Conservation (phyloP, 2,329 filamentous ascomycete species). For the Beauveria varroae region DNA sequence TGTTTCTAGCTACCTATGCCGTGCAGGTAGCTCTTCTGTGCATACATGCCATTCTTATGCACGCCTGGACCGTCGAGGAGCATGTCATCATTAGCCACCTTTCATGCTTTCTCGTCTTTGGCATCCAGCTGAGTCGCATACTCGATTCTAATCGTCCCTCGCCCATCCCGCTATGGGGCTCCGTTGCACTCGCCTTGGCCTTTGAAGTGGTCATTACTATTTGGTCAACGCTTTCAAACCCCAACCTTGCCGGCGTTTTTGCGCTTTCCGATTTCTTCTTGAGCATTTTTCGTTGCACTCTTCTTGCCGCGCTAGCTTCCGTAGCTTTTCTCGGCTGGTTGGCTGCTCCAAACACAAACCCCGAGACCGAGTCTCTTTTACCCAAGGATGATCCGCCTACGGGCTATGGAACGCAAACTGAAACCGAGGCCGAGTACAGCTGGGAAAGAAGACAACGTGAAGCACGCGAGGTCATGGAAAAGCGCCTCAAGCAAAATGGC, state of each 20-base stretch:
- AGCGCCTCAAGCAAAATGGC: slow-evolving; percentile 64
- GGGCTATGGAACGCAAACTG: slow-evolving; percentile 24
- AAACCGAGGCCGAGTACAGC: slow-evolving; percentile 40
- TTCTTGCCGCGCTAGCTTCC: background rate
- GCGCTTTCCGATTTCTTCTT: slow-evolving; percentile 19
- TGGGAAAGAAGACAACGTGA: slow-evolving; percentile 47
- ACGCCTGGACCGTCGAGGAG: slow-evolving; percentile 36
- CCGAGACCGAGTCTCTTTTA: slow-evolving; percentile 10
- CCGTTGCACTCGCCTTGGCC: slow-evolving; percentile 50
- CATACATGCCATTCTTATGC: slow-evolving; percentile 25
- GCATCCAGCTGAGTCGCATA: slow-evolving; percentile 49
- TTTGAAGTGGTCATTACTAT: slow-evolving; percentile 42
- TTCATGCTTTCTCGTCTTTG: slow-evolving; percentile 57
- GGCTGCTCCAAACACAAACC: background rate
- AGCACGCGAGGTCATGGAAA: slow-evolving; percentile 52
- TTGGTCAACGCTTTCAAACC: background rate
- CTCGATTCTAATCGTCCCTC: slow-evolving; percentile 41
- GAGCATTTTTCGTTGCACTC: slow-evolving; percentile 11
- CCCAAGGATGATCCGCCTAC: slow-evolving; percentile 4
- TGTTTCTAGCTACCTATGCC: slow-evolving; percentile 38
- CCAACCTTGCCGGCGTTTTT: slow-evolving; percentile 9
- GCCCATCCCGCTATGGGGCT: slow-evolving; percentile 58
- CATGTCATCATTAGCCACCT: slow-evolving; percentile 49
- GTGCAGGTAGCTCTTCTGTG: slow-evolving; percentile 37
- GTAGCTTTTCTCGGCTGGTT: background rate